Conservation (phyloP, 495 filamentous ascomycete genomes). For the Lepidopterella palustris region DNA sequence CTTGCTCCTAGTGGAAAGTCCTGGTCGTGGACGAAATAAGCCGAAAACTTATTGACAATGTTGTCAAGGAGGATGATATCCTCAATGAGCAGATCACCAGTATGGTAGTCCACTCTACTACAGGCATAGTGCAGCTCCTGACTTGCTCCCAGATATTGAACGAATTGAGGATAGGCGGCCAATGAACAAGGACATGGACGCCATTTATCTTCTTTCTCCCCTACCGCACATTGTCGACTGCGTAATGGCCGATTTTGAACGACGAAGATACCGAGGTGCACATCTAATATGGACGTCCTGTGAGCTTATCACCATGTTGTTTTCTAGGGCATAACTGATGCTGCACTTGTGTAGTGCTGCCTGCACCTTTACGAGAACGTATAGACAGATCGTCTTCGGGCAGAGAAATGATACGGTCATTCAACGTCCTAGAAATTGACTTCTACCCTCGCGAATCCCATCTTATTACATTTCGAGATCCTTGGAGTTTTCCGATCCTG, state of each 20-base stretch:
- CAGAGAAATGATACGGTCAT: constrained; percentile 63
- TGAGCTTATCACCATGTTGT: constrained; percentile 36
- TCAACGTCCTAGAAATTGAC: constrained; percentile 72
- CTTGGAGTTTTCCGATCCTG: constrained; percentile 86
- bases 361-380: constrained; percentile 47
- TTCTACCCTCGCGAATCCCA: constrained; percentile 89
- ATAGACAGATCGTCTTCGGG: constrained; percentile 55
- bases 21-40: constrained; percentile 77
- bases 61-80: constrained; percentile 88
- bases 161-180: constrained; percentile 77
- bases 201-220: constrained; percentile 83
- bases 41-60: constrained; percentile 76
- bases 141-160: constrained; percentile 64
- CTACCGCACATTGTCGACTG: constrained; percentile 84
- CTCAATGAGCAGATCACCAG: constrained; percentile 92
- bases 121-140: constrained; percentile 21
- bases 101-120: constrained; percentile 36
- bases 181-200: constrained; percentile 81
- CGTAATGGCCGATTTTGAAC: constrained; percentile 83
- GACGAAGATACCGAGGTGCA: constrained; percentile 63
- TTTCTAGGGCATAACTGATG: not conserved
- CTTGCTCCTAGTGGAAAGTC: constrained; percentile 77
- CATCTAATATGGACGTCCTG: constrained; percentile 82
- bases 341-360: constrained; percentile 42
- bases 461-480: constrained; percentile 83